These are phyloP conservation scores for Fusarium verrucosum DNA, from an alignment of 2,329 filamentous ascomycete genomes.

Conservation along the genomic window DNA sequence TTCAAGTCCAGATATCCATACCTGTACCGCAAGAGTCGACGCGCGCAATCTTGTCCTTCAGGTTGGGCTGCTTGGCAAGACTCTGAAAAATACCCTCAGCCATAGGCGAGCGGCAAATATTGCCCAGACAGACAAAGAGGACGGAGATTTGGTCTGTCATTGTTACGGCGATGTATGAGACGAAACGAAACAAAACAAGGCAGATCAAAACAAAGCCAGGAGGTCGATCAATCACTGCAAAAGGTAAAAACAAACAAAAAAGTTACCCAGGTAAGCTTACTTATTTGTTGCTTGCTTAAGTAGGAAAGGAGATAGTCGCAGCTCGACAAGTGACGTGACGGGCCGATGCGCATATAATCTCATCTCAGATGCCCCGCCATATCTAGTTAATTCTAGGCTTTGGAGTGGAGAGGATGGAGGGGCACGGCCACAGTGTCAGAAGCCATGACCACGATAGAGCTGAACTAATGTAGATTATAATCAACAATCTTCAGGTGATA, in stretches of 20 bases:
- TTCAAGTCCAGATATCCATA: conserved; percentile 38
- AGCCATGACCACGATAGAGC: background rate
- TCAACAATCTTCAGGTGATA: conserved; percentile 14
- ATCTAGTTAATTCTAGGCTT: conserved; percentile 34
- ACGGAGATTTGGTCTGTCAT: conserved; percentile 69
- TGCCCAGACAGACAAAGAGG: conserved; percentile 95
- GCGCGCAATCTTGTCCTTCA: conserved; percentile 66
- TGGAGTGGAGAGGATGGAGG: conserved; percentile 38
- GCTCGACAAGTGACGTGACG: conserved; percentile 38
- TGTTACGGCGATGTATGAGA: conserved; percentile 15
- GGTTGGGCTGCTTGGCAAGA: conserved; percentile 68
- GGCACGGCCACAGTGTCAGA: conserved; percentile 21
- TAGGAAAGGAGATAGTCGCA: conserved; percentile 33
- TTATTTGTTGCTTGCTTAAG: background rate
- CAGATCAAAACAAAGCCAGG: background rate
- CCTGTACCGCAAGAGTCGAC: conserved; percentile 92
- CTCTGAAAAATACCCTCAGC: conserved; percentile 91
- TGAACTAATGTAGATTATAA: conserved; percentile 1
- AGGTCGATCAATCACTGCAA: conserved; percentile 3
- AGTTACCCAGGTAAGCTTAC: background rate
- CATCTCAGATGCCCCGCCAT: conserved; percentile 39
- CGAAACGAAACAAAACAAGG: background rate
- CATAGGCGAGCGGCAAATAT: conserved; percentile 96
- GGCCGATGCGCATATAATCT: conserved; percentile 40
- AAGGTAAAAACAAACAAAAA: background rate